These are phyloP conservation scores for Pythium periplocum DNA, from an alignment of 352 stramenopile genomes.

Conservation along the genomic window DNA sequence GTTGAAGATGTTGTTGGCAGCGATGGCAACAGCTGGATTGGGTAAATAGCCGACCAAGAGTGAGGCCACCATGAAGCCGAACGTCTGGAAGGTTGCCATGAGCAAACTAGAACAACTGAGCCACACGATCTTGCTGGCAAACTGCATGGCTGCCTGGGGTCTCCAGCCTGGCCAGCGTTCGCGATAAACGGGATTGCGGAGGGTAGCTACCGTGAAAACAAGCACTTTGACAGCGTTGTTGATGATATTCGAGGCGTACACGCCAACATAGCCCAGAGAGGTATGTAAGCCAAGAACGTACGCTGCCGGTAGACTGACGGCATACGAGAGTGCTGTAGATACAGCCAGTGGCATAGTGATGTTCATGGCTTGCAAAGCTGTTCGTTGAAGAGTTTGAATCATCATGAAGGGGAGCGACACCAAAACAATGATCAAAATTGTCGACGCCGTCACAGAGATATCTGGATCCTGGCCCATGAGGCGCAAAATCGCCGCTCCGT, in stretches of 20 bases:
- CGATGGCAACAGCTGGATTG: constrained; percentile 22
- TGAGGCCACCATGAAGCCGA: constrained; percentile 22
- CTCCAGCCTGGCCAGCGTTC: constrained; percentile 38
- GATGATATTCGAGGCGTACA: constrained; percentile 25
- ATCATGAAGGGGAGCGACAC: constrained; percentile 33
- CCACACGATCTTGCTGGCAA: constrained; percentile 25
- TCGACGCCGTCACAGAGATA: constrained; percentile 27
- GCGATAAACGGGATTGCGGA: constrained; percentile 30
- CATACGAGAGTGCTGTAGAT: constrained; percentile 25
- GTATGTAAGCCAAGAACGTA: constrained; percentile 44
- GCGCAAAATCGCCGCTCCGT: constrained; percentile 29
- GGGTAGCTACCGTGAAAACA: constrained; percentile 30
- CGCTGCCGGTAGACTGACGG: constrained; percentile 23
- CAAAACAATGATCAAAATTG: constrained; percentile 27
- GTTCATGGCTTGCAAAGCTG: constrained; percentile 44
- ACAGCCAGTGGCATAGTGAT: constrained; percentile 37
- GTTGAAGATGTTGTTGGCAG: constrained; percentile 29
- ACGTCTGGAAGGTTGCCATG: constrained; percentile 39
- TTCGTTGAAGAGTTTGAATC: constrained; percentile 38
- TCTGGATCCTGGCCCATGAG: constrained; percentile 33
- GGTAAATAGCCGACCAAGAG: constrained; percentile 22
- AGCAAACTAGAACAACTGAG: constrained; percentile 32
- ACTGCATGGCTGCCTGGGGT: constrained; percentile 19
- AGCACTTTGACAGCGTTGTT: constrained; percentile 30
- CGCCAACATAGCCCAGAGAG: constrained; percentile 34